Percentiles rank a stretch among this genome's conserved stretches.
Conservation (phyloP, 2,329 filamentous ascomycete genomes). For the Pseudocercospora pini-densiflorae region DNA sequence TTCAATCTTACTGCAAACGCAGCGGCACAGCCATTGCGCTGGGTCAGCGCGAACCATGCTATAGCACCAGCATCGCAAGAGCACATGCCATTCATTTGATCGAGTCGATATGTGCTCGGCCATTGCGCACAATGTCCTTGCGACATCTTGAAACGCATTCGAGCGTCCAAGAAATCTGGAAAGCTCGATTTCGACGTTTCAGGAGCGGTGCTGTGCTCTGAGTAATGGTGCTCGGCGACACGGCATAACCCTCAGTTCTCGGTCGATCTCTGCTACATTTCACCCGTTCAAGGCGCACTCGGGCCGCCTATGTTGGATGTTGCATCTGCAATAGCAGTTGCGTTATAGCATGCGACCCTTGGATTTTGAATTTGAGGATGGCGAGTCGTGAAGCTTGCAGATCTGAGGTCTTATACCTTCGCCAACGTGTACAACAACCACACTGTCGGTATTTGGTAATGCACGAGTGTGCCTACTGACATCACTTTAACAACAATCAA, state of each 20-base stretch:
- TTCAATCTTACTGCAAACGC: not conserved
- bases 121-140: not conserved
- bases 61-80: not conserved
- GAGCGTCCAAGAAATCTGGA: not conserved
- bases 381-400: not conserved
- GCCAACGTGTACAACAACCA: not conserved
- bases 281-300: not conserved
- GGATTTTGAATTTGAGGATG: not conserved
- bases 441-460: not conserved
- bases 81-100: not conserved
- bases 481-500: not conserved
- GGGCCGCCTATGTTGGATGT: slow-evolving; percentile 8
- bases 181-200: not conserved
- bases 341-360: slow-evolving; percentile 10
- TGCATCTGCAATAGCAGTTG: slow-evolving; percentile 11
- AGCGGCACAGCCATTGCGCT: not conserved
- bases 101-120: not conserved
- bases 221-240: not conserved
- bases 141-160: not conserved
- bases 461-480: not conserved
- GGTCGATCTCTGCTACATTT: slow-evolving; percentile 10
- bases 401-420: not conserved
- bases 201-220: not conserved
- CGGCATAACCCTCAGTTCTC: not conserved
- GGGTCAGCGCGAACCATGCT: not conserved